phyloP scores from a whole-genome alignment of 225 moss, liverwort and hornwort species.

The Ulota crispa region DNA sequence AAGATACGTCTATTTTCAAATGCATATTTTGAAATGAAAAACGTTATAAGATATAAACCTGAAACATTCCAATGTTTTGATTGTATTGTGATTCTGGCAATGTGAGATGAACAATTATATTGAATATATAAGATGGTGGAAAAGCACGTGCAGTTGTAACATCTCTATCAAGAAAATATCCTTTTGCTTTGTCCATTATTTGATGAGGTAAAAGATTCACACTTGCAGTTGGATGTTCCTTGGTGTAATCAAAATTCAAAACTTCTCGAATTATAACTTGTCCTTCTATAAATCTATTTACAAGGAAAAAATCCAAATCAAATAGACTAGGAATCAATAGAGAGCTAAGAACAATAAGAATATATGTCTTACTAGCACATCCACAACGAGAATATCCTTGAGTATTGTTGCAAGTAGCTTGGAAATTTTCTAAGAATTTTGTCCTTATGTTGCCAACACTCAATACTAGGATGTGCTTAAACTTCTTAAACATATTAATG shows the following conservation, averaged over 20 bases:
- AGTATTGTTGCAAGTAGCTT: conserved; percentile 19
- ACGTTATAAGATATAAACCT: conserved; percentile 22
- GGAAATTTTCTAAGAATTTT: background rate
- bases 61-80: conserved; percentile 72
- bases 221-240: conserved; percentile 38
- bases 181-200: conserved; percentile 52
- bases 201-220: conserved; percentile 50
- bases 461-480: conserved; percentile 7
- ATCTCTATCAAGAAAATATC: conserved; percentile 45
- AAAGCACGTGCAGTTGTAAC: conserved; percentile 37
- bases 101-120: conserved; percentile 55
- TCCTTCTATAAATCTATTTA: conserved; percentile 53
- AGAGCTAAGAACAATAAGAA: conserved; percentile 51
- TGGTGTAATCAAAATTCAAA: conserved; percentile 74
- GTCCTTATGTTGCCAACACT: background rate
- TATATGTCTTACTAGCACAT: conserved; percentile 46
- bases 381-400: conserved; percentile 36
- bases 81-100: conserved; percentile 81
- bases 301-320: conserved; percentile 46
- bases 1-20: background rate
- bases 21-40: background rate
- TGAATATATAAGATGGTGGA: conserved; percentile 51
- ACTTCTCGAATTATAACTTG: conserved; percentile 53
- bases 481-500: background rate
- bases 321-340: conserved; percentile 65